Percentiles rank a stretch among this genome's conserved stretches.
Evolutionary conservation across 2,329 filamentous ascomycete genomes (phyloP).

Genomic region (Colletotrichum cereale): DNA sequence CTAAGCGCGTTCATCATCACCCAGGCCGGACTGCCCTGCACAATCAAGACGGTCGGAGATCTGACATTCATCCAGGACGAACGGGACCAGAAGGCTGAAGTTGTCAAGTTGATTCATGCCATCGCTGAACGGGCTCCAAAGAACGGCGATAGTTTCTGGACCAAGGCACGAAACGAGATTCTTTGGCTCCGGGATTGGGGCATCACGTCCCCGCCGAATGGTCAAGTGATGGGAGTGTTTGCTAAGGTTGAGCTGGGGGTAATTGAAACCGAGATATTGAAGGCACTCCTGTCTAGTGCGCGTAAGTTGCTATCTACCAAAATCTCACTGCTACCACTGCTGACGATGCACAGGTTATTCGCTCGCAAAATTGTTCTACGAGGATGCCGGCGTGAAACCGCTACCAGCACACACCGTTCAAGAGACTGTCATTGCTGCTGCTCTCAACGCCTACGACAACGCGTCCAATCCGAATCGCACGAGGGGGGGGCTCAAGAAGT

Average conservation of each 20-base stretch:
- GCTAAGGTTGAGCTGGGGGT: conserved; percentile 70
- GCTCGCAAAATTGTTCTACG: conserved; percentile 73
- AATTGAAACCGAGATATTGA: conserved; percentile 79
- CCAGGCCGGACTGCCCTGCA: conserved; percentile 62
- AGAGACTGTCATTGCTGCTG: conserved; percentile 71
- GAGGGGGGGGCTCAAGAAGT: conserved; percentile 82
- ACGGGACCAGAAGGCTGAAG: conserved; percentile 72
- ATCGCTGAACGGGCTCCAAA: conserved; percentile 63
- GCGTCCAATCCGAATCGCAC: conserved; percentile 85
- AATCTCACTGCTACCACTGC: background rate
- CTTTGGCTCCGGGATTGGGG: conserved; percentile 83
- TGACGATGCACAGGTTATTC: conserved; percentile 64
- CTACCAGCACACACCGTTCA: conserved; percentile 66
- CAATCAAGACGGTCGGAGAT: conserved; percentile 68
- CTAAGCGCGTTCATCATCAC: conserved; percentile 71
- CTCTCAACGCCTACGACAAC: conserved; percentile 81
- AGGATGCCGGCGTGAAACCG: conserved; percentile 62
- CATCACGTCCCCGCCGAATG: conserved; percentile 54
- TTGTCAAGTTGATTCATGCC: conserved; percentile 69
- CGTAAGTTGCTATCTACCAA: conserved; percentile 60
- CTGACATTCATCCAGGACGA: conserved; percentile 73
- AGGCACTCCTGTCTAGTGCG: conserved; percentile 71
- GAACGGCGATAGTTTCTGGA: conserved; percentile 75
- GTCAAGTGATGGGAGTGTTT: conserved; percentile 70
- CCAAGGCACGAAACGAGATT: conserved; percentile 70